Percentiles rank a stretch among this genome's conserved stretches.
Evolutionary conservation across 2,329 filamentous ascomycete species (phyloP).

Genomic region (Bipolaris oryzae): DNA sequence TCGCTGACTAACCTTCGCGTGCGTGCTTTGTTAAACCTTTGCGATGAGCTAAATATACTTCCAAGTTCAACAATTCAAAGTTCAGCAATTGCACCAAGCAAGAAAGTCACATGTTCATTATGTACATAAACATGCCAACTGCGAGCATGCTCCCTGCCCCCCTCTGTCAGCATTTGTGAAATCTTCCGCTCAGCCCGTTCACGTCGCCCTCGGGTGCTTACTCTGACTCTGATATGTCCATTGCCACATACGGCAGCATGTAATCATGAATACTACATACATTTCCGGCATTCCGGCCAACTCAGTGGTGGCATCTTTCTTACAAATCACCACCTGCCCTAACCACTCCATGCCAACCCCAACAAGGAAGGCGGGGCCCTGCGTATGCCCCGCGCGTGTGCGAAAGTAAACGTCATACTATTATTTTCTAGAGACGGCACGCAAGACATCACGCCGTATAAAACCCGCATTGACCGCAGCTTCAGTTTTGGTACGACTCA

Average conservation of each 20-base stretch:
- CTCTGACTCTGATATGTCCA: not conserved
- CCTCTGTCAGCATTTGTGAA: conserved; percentile 14
- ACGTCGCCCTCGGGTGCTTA: not conserved
- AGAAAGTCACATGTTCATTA: not conserved
- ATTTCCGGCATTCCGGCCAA: not conserved
- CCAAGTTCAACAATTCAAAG: not conserved
- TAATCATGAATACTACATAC: not conserved
- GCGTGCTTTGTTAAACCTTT: not conserved
- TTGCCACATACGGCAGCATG: not conserved
- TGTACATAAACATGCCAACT: not conserved
- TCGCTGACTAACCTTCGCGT: not conserved
- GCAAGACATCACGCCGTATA: conserved; percentile 22
- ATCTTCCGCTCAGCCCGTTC: conserved; percentile 1
- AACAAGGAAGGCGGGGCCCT: conserved; percentile 25
- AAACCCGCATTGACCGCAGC: conserved; percentile 18
- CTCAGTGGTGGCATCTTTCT: conserved; percentile 13
- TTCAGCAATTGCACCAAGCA: not conserved
- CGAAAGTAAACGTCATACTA: conserved; percentile 25
- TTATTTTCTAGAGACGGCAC: conserved; percentile 26
- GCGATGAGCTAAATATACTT: not conserved
- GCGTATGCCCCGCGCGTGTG: conserved; percentile 17
- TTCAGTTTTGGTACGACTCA: conserved; percentile 6
- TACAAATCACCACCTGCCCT: conserved; percentile 30
- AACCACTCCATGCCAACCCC: conserved; percentile 6
- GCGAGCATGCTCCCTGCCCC: not conserved